Conservation (phyloP, 2,329 filamentous ascomycete species). For the Tolypocladium paradoxum region DNA sequence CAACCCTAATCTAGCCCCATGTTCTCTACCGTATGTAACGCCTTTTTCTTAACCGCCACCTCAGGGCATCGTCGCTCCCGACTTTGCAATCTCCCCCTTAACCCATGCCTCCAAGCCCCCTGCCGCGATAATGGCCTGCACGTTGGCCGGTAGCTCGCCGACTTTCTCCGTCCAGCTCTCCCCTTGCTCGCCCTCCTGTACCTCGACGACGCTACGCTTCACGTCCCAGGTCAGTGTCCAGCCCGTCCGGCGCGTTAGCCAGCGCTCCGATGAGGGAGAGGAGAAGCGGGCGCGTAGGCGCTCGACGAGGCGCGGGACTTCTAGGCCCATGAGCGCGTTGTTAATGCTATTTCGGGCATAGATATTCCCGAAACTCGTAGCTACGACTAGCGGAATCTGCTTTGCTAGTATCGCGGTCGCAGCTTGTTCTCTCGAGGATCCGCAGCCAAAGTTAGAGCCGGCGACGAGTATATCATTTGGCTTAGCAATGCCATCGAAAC, state of each 20-base stretch:
- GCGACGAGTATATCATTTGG: conserved; percentile 71
- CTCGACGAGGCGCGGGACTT: conserved; percentile 56
- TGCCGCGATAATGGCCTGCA: conserved; percentile 72
- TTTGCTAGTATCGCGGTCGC: conserved; percentile 79
- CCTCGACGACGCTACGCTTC: conserved; percentile 54
- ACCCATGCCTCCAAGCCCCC: conserved; percentile 80
- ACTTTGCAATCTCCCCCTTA: conserved; percentile 47
- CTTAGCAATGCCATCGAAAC: conserved; percentile 54
- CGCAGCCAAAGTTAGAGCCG: conserved; percentile 85
- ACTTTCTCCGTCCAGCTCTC: conserved; percentile 75
- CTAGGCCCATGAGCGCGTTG: conserved; percentile 63
- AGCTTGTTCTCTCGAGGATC: conserved; percentile 71
- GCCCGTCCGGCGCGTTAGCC: conserved; percentile 60
- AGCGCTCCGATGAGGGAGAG: too few species aligned
- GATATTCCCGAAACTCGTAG: conserved; percentile 75
- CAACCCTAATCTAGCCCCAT: too few species aligned
- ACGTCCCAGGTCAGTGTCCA: conserved; percentile 83
- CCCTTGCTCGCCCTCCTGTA: conserved; percentile 55
- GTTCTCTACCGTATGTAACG: too few species aligned
- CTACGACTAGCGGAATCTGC: conserved; percentile 68
- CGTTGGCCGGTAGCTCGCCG: conserved; percentile 71
- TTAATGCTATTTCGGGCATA: conserved; percentile 72
- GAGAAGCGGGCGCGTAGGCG: conserved; percentile 55
- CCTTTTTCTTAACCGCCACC: too few species aligned
- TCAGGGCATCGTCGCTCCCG: too few species aligned